A percentile compares a stretch with the other conserved stretches of the same genome.
Evolutionary conservation across 2,329 filamentous ascomycete species (phyloP).

Genomic region (Talaromyces sp.): DNA sequence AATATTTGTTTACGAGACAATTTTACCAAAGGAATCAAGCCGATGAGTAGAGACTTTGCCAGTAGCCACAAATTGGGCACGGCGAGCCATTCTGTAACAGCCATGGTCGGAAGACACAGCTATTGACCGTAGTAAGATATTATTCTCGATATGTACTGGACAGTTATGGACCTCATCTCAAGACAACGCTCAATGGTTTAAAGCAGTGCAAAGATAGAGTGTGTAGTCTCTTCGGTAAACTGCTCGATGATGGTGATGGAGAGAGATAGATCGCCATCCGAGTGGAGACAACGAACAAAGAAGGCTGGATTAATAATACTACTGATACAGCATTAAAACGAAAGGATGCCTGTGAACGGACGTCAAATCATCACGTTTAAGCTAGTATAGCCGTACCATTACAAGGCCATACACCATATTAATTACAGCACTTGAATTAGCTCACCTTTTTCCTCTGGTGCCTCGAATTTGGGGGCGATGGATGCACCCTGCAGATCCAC

Average conservation of each 20-base stretch:
- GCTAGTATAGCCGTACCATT: background rate
- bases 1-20: background rate
- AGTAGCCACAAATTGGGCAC: constrained; percentile 1
- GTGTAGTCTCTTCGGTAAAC: background rate
- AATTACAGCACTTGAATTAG: background rate
- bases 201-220: background rate
- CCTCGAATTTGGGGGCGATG: constrained; percentile 1
- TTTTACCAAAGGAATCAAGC: background rate
- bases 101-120: background rate
- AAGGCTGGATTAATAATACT: background rate
- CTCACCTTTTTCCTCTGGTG: background rate
- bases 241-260: background rate
- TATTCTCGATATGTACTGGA: background rate
- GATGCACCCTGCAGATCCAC: background rate
- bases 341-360: background rate
- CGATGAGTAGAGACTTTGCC: background rate
- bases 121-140: background rate
- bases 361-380: background rate
- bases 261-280: background rate
- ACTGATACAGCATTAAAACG: background rate
- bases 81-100: background rate
- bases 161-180: background rate
- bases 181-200: background rate
- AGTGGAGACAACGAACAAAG: background rate
- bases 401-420: background rate